Evolutionary conservation across 2,329 filamentous ascomycete species (phyloP).

Genomic region (Neofusicoccum umdonicola): DNA sequence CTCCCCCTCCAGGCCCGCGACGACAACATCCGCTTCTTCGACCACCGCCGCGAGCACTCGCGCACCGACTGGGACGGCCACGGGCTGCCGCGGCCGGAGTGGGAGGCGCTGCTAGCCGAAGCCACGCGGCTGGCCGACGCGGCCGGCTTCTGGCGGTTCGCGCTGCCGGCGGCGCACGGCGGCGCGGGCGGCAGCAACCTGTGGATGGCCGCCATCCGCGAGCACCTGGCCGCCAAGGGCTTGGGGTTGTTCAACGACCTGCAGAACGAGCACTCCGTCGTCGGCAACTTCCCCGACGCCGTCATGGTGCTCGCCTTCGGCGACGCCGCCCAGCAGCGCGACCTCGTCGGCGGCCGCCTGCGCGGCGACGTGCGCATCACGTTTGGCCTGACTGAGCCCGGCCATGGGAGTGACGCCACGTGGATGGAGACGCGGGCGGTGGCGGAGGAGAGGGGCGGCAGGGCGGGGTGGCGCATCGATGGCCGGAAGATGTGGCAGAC

Average conservation of each 20-base stretch:
- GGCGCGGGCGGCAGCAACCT: constrained; percentile 56
- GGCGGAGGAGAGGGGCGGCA: constrained; percentile 43
- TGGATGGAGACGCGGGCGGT: constrained; percentile 58
- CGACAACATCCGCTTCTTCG: constrained; percentile 65
- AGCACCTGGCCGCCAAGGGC: constrained; percentile 59
- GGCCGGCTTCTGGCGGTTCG: constrained; percentile 61
- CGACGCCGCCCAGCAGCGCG: constrained; percentile 51
- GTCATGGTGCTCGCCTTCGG: constrained; percentile 63
- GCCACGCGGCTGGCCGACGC: constrained; percentile 54
- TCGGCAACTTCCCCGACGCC: constrained; percentile 62
- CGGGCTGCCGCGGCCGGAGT: constrained; percentile 58
- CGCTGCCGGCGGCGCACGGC: constrained; percentile 56
- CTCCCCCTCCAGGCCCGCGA: constrained; percentile 53
- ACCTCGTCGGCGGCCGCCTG: constrained; percentile 54
- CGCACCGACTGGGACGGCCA: constrained; percentile 60
- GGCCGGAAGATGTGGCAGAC: constrained; percentile 66
- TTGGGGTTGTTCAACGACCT: constrained; percentile 62
- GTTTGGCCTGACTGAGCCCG: constrained; percentile 62
- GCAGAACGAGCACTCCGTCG: constrained; percentile 62
- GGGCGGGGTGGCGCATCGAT: constrained; percentile 53
- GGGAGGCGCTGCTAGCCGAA: constrained; percentile 55
- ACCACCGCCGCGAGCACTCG: constrained; percentile 61
- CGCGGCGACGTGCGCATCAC: constrained; percentile 56
- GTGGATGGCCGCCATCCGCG: constrained; percentile 62
- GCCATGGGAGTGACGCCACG: constrained; percentile 62